Evolutionary conservation across 495 filamentous ascomycete species (phyloP), one percentile per base, ranked within the genome.

Genomic region (Aspergillus heteromorphus): DNA sequence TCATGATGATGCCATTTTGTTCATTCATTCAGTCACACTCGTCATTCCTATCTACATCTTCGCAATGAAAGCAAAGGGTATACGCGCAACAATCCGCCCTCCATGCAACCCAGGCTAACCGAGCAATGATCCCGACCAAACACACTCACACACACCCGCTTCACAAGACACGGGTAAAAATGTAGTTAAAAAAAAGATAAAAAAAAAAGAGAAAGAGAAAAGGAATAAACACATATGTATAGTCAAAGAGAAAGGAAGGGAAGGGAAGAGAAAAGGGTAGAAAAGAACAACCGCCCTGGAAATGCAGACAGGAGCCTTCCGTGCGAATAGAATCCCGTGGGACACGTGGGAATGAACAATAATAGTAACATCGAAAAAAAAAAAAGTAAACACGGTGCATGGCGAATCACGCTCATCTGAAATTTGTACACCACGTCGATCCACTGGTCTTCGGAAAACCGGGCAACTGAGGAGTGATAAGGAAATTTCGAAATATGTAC

Each of bases 11-110:
- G 23, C 0, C 5, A 13, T 14, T 21, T 30, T 38, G 31, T 53
- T 18, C 16, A 23, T 42, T 48, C 21, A 49, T 55, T 16, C 43
- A 48, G 49, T 20, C 36, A 23, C 27, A n/a, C n/a, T n/a, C n/a
- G n/a, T 55, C 25, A 45, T 29, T 50, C 40, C 27, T 61, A 63
- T 63, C 59, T 67, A 70, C 59, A 67, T 41, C 65, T 63, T 57
- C 52, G 49, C 62, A 66, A 54, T 61, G 66, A 73, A 68, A 63
- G 55, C 56, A 73, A 63, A 65, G 66, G 70, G 70, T 71, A 73
- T 73, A 59, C 58, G 34, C 45, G 48, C 27, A 38, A n/a, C 34
- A 38, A 38, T 66, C 65, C 65, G 60, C 60, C 23, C 68, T 58
- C 64, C 62, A 72, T 71, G 67, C 63, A 73, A 61, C 62, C 65